Evolutionary conservation across 2,329 filamentous ascomycete genomes (phyloP), one percentile per base, ranked within the genome.

Genomic region (Rutstroemia sp.): DNA sequence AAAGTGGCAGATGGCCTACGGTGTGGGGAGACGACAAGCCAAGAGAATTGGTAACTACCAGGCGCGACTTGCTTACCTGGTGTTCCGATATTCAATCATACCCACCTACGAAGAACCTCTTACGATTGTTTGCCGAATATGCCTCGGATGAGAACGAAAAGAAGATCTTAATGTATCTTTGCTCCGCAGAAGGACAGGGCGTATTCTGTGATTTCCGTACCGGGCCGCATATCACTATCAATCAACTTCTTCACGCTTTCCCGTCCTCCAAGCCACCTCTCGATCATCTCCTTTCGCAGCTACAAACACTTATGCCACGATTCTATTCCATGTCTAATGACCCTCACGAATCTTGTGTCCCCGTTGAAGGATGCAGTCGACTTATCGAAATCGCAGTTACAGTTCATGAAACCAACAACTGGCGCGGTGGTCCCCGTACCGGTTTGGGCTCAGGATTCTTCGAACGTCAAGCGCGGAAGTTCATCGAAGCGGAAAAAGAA

Each of bases 271-370:
- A 90, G 69, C 94, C 94, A 53, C 91, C 92, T 4, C 78, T 99
- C 65, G 88, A 94, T 54, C 78, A 85, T 58, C 78, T 99, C 10
- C 79, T 96, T 38, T 88, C 88, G 2, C 81, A 87, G 45, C 81
- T 96, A 53, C 88, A 88, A 66, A 88, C 90, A 49, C 80, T 97
- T 52, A 97, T 97, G 92, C 94, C 94, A 2, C 88, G 94, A 59
- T 99, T 99, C 77, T 99, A 99, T 76, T 97, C 92, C 4, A 83
- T 99, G 14, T 96, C 92, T 54, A 96, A 96, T 71, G 94, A 99
- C 67, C 94, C 94, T 0, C 89, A 94, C 62, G 84, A 95, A 63
- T 64, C 63, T 27, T 69, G 67, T 52, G 63, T 67, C 1, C 62
- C 63, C 5, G 57, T 59, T 5, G 61, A 58, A 19, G 66, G 68